phyloP scores from a whole-genome alignment of 345 rosid species.

The Citrus australasica region DNA sequence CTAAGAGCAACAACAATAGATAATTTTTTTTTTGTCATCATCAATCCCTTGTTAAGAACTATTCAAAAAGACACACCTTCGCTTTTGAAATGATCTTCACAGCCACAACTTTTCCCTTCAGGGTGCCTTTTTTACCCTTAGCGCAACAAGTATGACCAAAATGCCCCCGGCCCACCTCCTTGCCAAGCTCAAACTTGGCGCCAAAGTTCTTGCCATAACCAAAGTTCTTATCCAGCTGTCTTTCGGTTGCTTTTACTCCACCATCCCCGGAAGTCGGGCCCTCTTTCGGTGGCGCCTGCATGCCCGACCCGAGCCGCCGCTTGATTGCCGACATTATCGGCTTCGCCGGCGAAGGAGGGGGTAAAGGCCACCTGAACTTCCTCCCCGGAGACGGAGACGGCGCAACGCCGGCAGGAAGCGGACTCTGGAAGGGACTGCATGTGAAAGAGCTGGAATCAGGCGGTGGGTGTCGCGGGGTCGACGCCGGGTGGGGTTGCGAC shows the following conservation, averaged over 20 bases:
- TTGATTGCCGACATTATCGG: conserved; percentile 78
- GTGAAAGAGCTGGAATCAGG: conserved; percentile 46
- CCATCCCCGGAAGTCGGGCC: conserved; percentile 68
- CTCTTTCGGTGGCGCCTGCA: conserved; percentile 39
- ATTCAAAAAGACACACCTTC: conserved; percentile 43
- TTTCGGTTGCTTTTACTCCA: conserved; percentile 34
- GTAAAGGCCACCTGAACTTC: conserved; percentile 88
- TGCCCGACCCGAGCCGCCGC: conserved; percentile 43
- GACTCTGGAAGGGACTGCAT: conserved; percentile 70
- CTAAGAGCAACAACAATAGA: neutral
- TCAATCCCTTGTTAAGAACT: neutral
- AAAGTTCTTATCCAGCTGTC: conserved; percentile 72
- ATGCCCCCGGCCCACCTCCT: conserved; percentile 94
- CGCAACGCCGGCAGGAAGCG: conserved; percentile 73
- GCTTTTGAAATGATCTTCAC: conserved; percentile 94
- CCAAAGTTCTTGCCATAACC: conserved; percentile 77
- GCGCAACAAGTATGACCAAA: conserved; percentile 98
- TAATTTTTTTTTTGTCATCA: no score
- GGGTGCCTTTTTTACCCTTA: conserved; percentile 73
- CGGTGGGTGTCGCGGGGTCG: conserved; percentile 24
- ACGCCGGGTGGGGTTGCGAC: neutral
- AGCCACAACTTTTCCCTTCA: conserved; percentile 76
- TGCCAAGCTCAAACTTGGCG: conserved; percentile 76
- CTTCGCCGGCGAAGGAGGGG: conserved; percentile 98
- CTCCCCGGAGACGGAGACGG: conserved; percentile 87